Base-by-base conservation (phyloP, 352 stramenopile species). In the Globisporangium sylvaticum region DNA sequence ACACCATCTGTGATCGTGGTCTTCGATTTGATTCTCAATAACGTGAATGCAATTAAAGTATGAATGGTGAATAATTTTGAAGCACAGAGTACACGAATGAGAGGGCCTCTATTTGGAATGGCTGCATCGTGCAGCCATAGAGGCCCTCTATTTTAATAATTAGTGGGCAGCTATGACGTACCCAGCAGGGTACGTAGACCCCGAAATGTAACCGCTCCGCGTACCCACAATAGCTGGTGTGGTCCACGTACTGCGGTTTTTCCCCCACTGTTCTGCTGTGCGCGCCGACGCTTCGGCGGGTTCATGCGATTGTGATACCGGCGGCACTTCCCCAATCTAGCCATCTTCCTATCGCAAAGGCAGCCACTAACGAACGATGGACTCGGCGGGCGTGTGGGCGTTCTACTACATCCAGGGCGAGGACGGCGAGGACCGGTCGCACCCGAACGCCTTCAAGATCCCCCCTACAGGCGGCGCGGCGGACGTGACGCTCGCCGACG, bases 361-460 rank as follows among this genome's bases (percentile, higher is more conserved):
- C 55, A 46, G 55, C 42, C 42, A 50, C 18, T 18, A 44, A 50
- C 42, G 39, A 48, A 50, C 66, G 67, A 73, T 74, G 71, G 54
- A 72, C 53, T 58, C 65, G 22, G 55, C 56, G 29, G 79, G 75
- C 29, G 64, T 91, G 48, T 95, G 87, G 87, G 85, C 81, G 56
- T 95, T 95, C 74, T 95, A 95, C 81, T 92, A 92, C 70, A 83
- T 95, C 70, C 87, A 95, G 74, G 87, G 84, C 18, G 87, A 95
- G 70, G 87, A 95, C 61, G 87, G 87, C 18, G 87, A 95, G 69
- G 87, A 95, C 62, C 81, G 86, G 39, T 81, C 81, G 54, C 87
- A 95, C 68, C 87, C 87, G 37, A 95, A 95, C 61, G 87, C 87
- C 31, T 95, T 92, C 74, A 78, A 78, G 24, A 80, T 89, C 62